Evolutionary conservation across 164 flowering plant genomes (phyloP), one percentile per base, ranked within the genome.

Genomic region (Sextonia rubra): DNA sequence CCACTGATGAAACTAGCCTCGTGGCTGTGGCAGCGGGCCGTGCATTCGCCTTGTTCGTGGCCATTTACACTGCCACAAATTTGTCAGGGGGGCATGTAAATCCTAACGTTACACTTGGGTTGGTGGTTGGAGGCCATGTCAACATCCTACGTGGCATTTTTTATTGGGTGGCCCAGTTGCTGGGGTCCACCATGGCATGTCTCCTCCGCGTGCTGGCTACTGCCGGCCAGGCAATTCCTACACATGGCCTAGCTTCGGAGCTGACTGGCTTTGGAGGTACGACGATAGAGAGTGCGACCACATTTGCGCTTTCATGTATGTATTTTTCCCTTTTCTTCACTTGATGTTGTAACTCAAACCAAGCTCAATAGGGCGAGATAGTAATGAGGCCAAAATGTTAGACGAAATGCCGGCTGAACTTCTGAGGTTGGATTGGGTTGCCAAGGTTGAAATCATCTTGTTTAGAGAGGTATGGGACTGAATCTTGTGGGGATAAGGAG

Each of bases 251-350:
- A 7, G 83, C 87, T 0, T 76, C 60, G 3, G 92, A 92, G 72
- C 88, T 92, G 94, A 89, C 97, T 0, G 97, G 97, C 0, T 89
- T 92, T 37, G 97, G 96, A n/a, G 96, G 88, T 4, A 82, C 92
- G 1, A 47, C 88, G 1, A 20, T 94, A 9, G 98, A 94, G 72
- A 88, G 91, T 0, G 77, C 86, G 9, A 52, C 84, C 22, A 88
- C 97, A 20, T 94, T 90, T 44, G 86, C 80, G 0, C 47, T 92
- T n/a, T n/a, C n/a, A n/a, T n/a, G n/a, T n/a, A n/a, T n/a, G n/a
- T n/a, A n/a, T n/a, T n/a, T n/a, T n/a, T n/a, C n/a, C n/a, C n/a
- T n/a, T n/a, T n/a, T n/a, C n/a, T n/a, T n/a, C n/a, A n/a, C n/a
- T n/a, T n/a, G n/a, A n/a, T n/a, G n/a, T 37, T 37, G 44, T 37